A percentile compares a stretch with the other conserved stretches of the same genome.
Evolutionary conservation across 2,329 filamentous ascomycete species (phyloP).

Genomic region (Colletotrichum spinosum): DNA sequence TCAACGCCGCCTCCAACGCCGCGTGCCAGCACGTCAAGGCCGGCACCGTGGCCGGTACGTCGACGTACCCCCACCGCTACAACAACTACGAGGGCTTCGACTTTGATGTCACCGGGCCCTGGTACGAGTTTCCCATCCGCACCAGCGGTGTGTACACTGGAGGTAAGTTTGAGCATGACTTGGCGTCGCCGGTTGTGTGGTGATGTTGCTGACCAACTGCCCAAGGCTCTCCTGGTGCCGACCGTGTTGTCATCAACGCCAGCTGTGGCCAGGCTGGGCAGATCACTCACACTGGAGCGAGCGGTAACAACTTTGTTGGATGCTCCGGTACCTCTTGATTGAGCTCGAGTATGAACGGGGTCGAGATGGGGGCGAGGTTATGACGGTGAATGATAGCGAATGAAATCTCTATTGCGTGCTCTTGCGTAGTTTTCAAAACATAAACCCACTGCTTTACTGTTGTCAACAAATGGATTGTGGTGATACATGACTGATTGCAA

Average conservation of each 20-base stretch:
- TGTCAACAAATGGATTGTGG: no score
- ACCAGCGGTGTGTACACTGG: constrained; percentile 68
- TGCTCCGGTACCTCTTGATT: constrained; percentile 9
- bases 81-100: constrained; percentile 73
- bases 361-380: no score
- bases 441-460: no score
- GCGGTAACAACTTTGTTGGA: constrained; percentile 75
- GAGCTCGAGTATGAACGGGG: no score
- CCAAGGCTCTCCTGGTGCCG: constrained; percentile 70
- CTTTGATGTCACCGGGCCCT: constrained; percentile 68
- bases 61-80: constrained; percentile 68
- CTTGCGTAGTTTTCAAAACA: no score
- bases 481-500: no score
- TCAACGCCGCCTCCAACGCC: constrained; percentile 61
- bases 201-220: not conserved
- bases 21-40: constrained; percentile 64
- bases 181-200: not conserved
- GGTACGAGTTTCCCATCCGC: constrained; percentile 73
- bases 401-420: no score
- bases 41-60: constrained; percentile 50
- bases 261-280: constrained; percentile 69
- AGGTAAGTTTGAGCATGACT: constrained; percentile 51
- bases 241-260: constrained; percentile 74
- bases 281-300: constrained; percentile 80
- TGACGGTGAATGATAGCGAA: no score